Conservation (phyloP, 2,329 filamentous ascomycete species). For the Dichotomopilus funicola region DNA sequence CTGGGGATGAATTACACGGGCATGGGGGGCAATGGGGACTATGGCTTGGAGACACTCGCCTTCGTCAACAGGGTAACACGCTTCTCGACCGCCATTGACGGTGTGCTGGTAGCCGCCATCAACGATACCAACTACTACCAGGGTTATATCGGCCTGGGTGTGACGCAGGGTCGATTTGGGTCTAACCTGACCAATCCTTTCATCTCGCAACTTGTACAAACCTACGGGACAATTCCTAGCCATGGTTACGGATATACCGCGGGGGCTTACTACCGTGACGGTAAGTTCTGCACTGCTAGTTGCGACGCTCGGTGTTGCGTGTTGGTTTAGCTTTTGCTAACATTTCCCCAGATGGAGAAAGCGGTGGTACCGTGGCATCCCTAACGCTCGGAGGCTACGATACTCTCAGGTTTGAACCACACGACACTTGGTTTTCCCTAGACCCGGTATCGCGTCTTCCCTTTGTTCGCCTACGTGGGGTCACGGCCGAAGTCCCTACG, state of each 20-base stretch:
- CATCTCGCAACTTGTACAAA: constrained; percentile 52
- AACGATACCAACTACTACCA: constrained; percentile 51
- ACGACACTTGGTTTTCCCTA: constrained; percentile 55
- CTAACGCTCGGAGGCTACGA: constrained; percentile 68
- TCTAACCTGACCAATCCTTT: constrained; percentile 43
- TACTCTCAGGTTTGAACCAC: constrained; percentile 51
- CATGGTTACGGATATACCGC: constrained; percentile 71
- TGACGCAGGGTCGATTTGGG: constrained; percentile 47
- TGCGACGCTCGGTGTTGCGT: no score
- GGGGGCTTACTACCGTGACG: constrained; percentile 55
- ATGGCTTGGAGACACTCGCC: constrained; percentile 49
- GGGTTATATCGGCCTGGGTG: constrained; percentile 52
- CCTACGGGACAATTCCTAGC: constrained; percentile 57
- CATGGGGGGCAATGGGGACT: constrained; percentile 55
- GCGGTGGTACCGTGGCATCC: constrained; percentile 42
- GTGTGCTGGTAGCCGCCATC: constrained; percentile 44
- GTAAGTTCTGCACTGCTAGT: constrained; percentile 10
- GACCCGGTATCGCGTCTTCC: constrained; percentile 49
- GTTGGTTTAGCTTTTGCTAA: constrained; percentile 5
- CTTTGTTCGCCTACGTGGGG: constrained; percentile 53
- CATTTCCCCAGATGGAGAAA: constrained; percentile 15
- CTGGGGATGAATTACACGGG: constrained; percentile 55
- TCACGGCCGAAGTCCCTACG: constrained; percentile 36
- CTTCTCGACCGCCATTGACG: constrained; percentile 36
- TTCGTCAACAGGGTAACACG: constrained; percentile 35